Base-by-base conservation (phyloP, 805 yeast species). In the Kuraishia molischiana region DNA sequence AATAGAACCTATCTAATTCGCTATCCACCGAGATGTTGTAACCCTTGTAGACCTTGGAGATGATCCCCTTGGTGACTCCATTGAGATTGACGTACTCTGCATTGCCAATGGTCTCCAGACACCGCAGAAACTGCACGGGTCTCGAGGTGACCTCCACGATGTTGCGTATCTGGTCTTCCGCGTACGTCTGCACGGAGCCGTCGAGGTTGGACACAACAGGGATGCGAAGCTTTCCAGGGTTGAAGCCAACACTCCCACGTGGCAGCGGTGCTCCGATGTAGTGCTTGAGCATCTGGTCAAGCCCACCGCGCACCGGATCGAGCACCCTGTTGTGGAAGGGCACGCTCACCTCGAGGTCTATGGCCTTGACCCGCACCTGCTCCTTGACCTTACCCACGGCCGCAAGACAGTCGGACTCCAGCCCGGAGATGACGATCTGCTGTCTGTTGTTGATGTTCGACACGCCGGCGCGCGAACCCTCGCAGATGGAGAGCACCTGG, bases 241-340 rank as follows among this genome's bases (percentile, higher is more conserved):
- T 3, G 29, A 32, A 17, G 38, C 41, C 14, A 34, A 19, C 8
- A 26, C n/a, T 32, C 15, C 28, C 17, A 11, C 33, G 8, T n/a
- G 14, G 24, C 17, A n/a, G 5, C n/a, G 17, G 24, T 4, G 24
- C 35, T 9, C 35, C 31, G 11, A 20, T 28, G 5, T 14, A 15
- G 8, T 10, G 18, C 10, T 15, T 34, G n/a, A 58, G 41, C 9
- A 44, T 5, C 2, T 24, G n/a, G 8, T 30, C 20, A 11, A 61
- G 42, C 13, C 50, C 50, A 3, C 42, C 38, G 35, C 53, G 49
- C 3, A 60, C 54, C 13, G 54, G 50, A 5, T 42, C 24, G 22
- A 61, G 43, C n/a, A 57, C 33, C 5, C 59, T 52, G 39, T 56
- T 48, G 38, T 61, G 66, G 38, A 58, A 61, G 15, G 66, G 64